These are phyloP conservation scores for Elaeis oleifera DNA, from an alignment of 202 grass and related monocot genomes.

Conservation along the genomic window DNA sequence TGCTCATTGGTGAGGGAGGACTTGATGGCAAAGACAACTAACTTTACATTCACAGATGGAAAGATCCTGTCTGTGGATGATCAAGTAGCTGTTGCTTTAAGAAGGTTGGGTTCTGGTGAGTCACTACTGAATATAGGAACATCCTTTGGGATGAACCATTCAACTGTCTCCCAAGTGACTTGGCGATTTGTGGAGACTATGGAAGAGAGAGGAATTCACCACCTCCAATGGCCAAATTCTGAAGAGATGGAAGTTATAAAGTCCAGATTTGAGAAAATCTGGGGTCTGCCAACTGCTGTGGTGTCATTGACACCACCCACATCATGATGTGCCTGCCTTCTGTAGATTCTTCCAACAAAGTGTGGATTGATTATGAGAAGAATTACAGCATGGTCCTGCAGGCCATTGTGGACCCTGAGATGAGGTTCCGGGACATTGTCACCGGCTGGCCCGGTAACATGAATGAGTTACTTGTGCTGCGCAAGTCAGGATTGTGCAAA, in stretches of 20 bases:
- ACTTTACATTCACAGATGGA: slow-evolving; percentile 61
- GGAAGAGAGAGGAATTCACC: slow-evolving; percentile 33
- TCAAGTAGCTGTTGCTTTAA: slow-evolving; percentile 69
- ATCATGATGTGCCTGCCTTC: slow-evolving; percentile 62
- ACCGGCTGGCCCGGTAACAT: slow-evolving; percentile 70
- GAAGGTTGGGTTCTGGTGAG: slow-evolving; percentile 57
- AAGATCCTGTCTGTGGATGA: slow-evolving; percentile 45
- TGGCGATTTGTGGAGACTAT: slow-evolving; percentile 61
- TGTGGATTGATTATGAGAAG: slow-evolving; percentile 63
- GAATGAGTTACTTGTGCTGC: slow-evolving; percentile 41
- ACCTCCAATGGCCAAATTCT: slow-evolving; percentile 59
- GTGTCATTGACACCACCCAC: slow-evolving; percentile 56
- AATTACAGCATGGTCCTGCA: slow-evolving; percentile 73
- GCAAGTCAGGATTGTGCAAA: slow-evolving; percentile 50
- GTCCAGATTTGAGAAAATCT: slow-evolving; percentile 41
- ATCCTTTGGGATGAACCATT: slow-evolving; percentile 61
- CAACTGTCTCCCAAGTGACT: slow-evolving; percentile 56
- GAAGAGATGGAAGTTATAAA: slow-evolving; percentile 50
- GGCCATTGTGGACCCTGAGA: slow-evolving; percentile 51
- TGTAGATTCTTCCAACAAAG: slow-evolving; percentile 48
- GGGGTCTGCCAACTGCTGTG: slow-evolving; percentile 62
- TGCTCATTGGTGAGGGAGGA: slow-evolving; percentile 40
- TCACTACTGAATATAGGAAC: slow-evolving; percentile 52
- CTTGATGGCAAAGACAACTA: slow-evolving; percentile 37
- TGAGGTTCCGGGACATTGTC: slow-evolving; percentile 64